Evolutionary conservation across 192 early-diverging fungal species (phyloP).

Genomic region (Globomyces pollinis-pini): DNA sequence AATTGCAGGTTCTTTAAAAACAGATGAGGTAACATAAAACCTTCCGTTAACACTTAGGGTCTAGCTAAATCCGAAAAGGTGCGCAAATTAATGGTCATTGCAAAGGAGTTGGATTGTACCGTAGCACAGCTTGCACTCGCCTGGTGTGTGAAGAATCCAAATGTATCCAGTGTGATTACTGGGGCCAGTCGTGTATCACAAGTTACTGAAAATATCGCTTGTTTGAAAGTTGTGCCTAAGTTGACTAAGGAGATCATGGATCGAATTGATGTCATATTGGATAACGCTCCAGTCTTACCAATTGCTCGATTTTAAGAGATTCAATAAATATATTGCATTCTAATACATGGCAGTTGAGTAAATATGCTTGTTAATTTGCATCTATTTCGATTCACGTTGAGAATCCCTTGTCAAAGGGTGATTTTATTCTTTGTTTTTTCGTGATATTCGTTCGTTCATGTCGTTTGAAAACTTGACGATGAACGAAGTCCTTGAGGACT

Average conservation of each 20-base stretch:
- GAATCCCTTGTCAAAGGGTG: no score
- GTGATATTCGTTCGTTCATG: no score
- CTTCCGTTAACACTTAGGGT: conserved; percentile 54
- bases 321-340: no score
- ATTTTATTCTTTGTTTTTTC: no score
- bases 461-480: conserved; percentile 46
- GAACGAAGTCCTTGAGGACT: conserved; percentile 78
- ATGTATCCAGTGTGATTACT: conserved; percentile 43
- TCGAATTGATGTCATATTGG: conserved; percentile 61
- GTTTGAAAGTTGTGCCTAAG: conserved; percentile 45
- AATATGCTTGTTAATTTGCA: no score
- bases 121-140: conserved; percentile 64
- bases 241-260: conserved; percentile 63
- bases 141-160: conserved; percentile 66
- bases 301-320: conserved; percentile 8
- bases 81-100: conserved; percentile 45
- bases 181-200: conserved; percentile 64
- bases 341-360: no score
- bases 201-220: conserved; percentile 65
- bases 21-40: neutral
- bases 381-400: no score
- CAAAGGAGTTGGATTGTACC: conserved; percentile 48
- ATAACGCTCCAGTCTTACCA: conserved; percentile 53
- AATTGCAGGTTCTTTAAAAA: neutral
- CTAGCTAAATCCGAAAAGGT: conserved; percentile 61